Evolutionary conservation across 2,329 filamentous ascomycete species (phyloP).

Genomic region (Metarhizium robertsii): DNA sequence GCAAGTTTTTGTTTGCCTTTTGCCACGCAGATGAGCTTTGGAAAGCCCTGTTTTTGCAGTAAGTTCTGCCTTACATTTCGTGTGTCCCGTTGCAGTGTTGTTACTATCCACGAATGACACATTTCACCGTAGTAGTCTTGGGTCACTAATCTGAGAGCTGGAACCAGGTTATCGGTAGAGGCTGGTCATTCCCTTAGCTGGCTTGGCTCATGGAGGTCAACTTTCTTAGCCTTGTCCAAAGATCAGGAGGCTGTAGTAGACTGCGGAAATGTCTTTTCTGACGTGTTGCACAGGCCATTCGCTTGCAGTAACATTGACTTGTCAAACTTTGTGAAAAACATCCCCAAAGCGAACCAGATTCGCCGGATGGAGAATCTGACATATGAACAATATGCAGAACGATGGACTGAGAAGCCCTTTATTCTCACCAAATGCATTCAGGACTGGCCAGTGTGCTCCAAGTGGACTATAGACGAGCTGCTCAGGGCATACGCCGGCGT

Average conservation of each 20-base stretch:
- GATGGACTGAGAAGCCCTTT: constrained; percentile 76
- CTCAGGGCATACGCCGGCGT: constrained; percentile 54
- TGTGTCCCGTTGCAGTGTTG: neutral
- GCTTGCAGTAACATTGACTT: constrained; percentile 73
- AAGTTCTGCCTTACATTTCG: constrained; percentile 34
- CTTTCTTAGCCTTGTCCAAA: constrained; percentile 51
- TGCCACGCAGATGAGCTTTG: constrained; percentile 78
- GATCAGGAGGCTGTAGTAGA: constrained; percentile 48
- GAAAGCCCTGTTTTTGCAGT: constrained; percentile 79
- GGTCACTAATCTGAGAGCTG: neutral
- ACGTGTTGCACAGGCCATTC: constrained; percentile 83
- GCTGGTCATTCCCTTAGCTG: constrained; percentile 39
- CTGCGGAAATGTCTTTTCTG: constrained; percentile 77
- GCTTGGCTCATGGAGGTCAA: constrained; percentile 79
- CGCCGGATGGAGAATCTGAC: constrained; percentile 58
- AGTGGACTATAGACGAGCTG: constrained; percentile 66
- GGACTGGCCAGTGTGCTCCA: constrained; percentile 66
- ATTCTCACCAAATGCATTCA: constrained; percentile 76
- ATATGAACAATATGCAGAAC: constrained; percentile 61
- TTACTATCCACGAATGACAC: neutral
- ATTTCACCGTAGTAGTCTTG: neutral
- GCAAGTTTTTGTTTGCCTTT: constrained; percentile 80
- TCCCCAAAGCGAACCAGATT: constrained; percentile 68
- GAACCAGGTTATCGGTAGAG: constrained; percentile 17
- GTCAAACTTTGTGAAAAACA: constrained; percentile 55